A percentile compares a stretch with the other conserved stretches of the same genome.
These are phyloP conservation scores for Nicotiana undulata DNA, from an alignment of 257 asterid species.

Conservation along the genomic window DNA sequence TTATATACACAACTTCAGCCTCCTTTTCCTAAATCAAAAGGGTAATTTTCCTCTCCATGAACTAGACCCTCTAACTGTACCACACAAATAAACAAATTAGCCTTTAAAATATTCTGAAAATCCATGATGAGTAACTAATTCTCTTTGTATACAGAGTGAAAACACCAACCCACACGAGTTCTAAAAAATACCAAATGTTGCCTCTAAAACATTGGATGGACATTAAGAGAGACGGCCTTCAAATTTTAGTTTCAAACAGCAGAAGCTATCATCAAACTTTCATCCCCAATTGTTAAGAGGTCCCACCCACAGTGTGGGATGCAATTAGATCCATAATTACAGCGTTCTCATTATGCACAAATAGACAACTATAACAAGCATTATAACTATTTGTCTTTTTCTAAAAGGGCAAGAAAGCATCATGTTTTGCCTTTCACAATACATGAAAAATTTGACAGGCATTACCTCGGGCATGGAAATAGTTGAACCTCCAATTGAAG, in stretches of 20 bases:
- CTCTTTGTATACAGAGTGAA: neutral
- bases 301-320: neutral
- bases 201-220: neutral
- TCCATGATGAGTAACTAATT: neutral
- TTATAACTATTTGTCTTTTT: neutral
- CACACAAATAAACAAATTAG: neutral
- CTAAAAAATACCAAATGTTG: neutral
- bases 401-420: neutral
- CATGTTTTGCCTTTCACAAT: neutral
- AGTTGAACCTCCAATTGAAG: constrained; percentile 47
- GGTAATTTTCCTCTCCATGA: neutral
- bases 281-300: neutral
- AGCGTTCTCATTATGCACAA: neutral
- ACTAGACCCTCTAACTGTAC: neutral
- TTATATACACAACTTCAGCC: neutral
- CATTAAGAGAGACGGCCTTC: neutral
- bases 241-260: neutral
- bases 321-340: neutral
- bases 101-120: neutral
- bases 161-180: neutral
- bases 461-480: constrained; percentile 72
- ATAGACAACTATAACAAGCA: neutral
- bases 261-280: neutral
- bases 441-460: neutral
- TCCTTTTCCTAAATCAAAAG: neutral